Percentiles rank a stretch among this genome's conserved stretches.
These are phyloP conservation scores for Chaetomiaceae sp. DNA, from an alignment of 2,329 filamentous ascomycete species.

Conservation along the genomic window DNA sequence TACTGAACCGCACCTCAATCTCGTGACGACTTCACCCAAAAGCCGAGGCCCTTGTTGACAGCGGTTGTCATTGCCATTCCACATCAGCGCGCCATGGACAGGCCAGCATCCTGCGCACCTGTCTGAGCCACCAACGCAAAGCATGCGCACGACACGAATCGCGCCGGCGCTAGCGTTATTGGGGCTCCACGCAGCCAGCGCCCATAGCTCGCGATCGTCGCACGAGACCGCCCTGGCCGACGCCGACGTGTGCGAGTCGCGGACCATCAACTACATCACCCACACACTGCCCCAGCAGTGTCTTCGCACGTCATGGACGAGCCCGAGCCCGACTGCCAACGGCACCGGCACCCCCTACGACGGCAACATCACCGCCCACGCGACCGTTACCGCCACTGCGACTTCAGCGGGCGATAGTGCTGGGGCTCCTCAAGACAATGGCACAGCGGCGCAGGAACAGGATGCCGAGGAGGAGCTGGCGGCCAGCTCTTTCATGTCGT, in stretches of 20 bases:
- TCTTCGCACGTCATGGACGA: slow-evolving; percentile 55
- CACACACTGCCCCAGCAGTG: slow-evolving; percentile 72
- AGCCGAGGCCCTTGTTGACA: too few relatives aligned
- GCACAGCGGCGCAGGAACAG: slow-evolving; percentile 34
- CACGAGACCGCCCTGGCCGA: slow-evolving; percentile 8
- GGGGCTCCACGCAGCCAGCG: slow-evolving; percentile 17
- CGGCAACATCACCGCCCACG: slow-evolving; percentile 13
- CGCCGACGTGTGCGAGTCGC: slow-evolving; percentile 44
- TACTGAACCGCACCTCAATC: not conserved
- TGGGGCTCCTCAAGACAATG: slow-evolving; percentile 9
- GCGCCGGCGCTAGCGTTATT: slow-evolving; percentile 19
- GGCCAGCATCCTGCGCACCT: slow-evolving; percentile 6
- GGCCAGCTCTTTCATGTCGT: slow-evolving; percentile 74
- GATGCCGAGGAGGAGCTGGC: slow-evolving; percentile 58
- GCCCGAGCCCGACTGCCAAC: slow-evolving; percentile 20
- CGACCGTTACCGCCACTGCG: slow-evolving; percentile 11
- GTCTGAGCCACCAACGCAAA: slow-evolving; percentile 19
- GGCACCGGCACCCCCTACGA: too few relatives aligned
- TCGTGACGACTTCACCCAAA: not conserved
- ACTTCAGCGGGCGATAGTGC: slow-evolving; percentile 20
- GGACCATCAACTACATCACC: slow-evolving; percentile 76
- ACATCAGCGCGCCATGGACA: slow-evolving; percentile 18
- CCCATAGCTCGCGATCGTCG: slow-evolving; percentile 14
- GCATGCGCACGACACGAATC: slow-evolving; percentile 16
- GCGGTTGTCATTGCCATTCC: too few relatives aligned